Evolutionary conservation across 768 basidiomycete genomes (phyloP).

Genomic region (Pleurotus ostreatus): DNA sequence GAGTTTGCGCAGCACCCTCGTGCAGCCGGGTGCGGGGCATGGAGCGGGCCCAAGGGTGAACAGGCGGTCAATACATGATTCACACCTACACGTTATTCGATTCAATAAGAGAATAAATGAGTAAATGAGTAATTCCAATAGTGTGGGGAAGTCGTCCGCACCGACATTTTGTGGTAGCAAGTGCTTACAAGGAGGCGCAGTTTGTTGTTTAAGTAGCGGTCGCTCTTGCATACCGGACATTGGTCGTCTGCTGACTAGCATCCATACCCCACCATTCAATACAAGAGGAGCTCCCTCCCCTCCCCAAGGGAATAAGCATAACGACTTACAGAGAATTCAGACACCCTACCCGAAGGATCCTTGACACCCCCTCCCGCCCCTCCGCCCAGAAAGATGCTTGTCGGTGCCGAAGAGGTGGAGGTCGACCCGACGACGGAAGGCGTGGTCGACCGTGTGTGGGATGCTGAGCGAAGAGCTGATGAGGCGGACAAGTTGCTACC

Average conservation of each 20-base stretch:
- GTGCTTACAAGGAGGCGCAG: constrained; percentile 90
- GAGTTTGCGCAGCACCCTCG: constrained; percentile 80
- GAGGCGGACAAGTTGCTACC: constrained; percentile 43
- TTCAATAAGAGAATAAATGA: background rate
- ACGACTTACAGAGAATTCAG: constrained; percentile 72
- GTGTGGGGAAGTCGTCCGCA: constrained; percentile 8
- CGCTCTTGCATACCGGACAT: constrained; percentile 97
- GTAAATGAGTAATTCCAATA: background rate
- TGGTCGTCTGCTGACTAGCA: constrained; percentile 83
- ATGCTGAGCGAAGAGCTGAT: constrained; percentile 14
- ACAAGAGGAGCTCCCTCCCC: background rate
- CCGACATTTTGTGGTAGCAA: constrained; percentile 98
- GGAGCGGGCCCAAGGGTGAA: constrained; percentile 96
- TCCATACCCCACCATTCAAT: constrained; percentile 4
- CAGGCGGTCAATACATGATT: constrained; percentile 94
- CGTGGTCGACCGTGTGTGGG: constrained; percentile 57
- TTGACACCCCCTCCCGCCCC: constrained; percentile 70
- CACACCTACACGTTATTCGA: constrained; percentile 64
- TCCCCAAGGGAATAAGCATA: background rate
- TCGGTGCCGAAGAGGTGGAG: constrained; percentile 39
- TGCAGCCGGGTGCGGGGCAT: constrained; percentile 80
- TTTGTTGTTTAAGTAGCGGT: constrained; percentile 93
- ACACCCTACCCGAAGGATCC: constrained; percentile 76
- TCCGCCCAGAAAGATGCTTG: constrained; percentile 48
- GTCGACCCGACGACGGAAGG: constrained; percentile 52